Base-by-base conservation (phyloP, 129 eudicot species). In the Silybum marianum region DNA sequence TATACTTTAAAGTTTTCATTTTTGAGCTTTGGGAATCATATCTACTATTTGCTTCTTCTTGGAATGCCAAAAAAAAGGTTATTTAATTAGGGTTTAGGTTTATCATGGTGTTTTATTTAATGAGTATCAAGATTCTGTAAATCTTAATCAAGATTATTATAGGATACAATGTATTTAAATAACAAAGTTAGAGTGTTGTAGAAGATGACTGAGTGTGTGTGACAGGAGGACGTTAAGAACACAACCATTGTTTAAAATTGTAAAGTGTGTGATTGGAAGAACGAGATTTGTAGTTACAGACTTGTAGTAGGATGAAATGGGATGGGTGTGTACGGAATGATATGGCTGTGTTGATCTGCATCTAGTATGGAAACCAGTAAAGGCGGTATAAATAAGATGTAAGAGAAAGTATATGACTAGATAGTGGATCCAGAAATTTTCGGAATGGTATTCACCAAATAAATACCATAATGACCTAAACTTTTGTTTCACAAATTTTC, bases 1-100 rank as follows among this genome's bases (percentile, higher is more conserved):
- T 58, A 70, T n/a, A 7, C 40, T 32, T 71, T 22, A 69, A 70
- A 26, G 28, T 21, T 28, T 63, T 72, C 44, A 77, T 77, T 62
- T 58, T 58, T 60, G 72, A 23, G 84, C 84, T 72, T 62, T 72
- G 46, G 70, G 79, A 77, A 78, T 83, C 82, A 78, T 78, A 83
- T 83, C 79, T 42, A 78, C 83, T 77, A 63, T 77, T 77, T 83
- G 82, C 86, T 77, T 83, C 78, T 60, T 78, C 78, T 83, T 78
- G 86, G 71, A 83, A 83, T 72, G 73, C 79, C 82, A 51, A 82
- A 82, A 36, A 36, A 2, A 72, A 9, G 5, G 5, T 9, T 82
- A 77, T 70, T 83, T 83, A 39, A 76, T 7, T 76, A 77, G 73
- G 76, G 32, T 71, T 36, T 77, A 72, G 75, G 22, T 65, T 83